These are phyloP conservation scores for Wallacemonas rigidus DNA, from an alignment of 208 protist genomes.

Conservation along the genomic window DNA sequence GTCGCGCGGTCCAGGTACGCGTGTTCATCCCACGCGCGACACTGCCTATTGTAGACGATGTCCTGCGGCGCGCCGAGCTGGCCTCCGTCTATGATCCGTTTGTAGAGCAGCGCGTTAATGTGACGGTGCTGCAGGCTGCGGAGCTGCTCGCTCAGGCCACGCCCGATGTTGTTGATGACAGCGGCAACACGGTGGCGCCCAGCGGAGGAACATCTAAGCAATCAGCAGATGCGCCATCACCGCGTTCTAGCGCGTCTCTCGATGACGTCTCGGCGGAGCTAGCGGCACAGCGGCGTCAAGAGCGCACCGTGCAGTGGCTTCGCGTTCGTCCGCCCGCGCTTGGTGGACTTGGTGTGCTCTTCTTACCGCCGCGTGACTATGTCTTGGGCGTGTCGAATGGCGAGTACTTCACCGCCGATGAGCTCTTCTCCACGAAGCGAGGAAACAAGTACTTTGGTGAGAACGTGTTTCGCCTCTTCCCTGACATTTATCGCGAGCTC, in stretches of 20 bases:
- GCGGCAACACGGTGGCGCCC: background rate
- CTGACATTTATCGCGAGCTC: slow-evolving; percentile 6
- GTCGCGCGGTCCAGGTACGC: slow-evolving; percentile 21
- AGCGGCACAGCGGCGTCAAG: background rate
- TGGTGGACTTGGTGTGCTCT: slow-evolving; percentile 11
- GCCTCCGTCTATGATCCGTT: slow-evolving; percentile 17
- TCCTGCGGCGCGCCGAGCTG: slow-evolving; percentile 29
- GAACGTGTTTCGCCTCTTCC: background rate
- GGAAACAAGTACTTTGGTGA: background rate
- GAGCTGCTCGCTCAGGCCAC: slow-evolving; percentile 9
- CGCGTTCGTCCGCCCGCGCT: slow-evolving; percentile 10
- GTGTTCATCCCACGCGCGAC: slow-evolving; percentile 29
- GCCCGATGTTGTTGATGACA: background rate
- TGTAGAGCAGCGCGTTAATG: slow-evolving; percentile 16
- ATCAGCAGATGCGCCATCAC: background rate
- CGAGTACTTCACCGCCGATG: slow-evolving; percentile 34
- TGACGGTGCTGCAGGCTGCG: slow-evolving; percentile 19
- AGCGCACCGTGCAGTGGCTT: background rate
- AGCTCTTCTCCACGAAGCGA: slow-evolving; percentile 22
- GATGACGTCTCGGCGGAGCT: background rate
- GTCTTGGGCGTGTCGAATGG: slow-evolving; percentile 22
- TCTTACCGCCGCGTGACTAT: slow-evolving; percentile 28
- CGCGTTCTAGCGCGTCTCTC: background rate
- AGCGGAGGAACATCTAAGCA: background rate
- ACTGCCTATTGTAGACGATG: slow-evolving; percentile 30